Evolutionary conservation across 176 grass and related monocot genomes (phyloP).

Genomic region (Triticum turgidum): DNA sequence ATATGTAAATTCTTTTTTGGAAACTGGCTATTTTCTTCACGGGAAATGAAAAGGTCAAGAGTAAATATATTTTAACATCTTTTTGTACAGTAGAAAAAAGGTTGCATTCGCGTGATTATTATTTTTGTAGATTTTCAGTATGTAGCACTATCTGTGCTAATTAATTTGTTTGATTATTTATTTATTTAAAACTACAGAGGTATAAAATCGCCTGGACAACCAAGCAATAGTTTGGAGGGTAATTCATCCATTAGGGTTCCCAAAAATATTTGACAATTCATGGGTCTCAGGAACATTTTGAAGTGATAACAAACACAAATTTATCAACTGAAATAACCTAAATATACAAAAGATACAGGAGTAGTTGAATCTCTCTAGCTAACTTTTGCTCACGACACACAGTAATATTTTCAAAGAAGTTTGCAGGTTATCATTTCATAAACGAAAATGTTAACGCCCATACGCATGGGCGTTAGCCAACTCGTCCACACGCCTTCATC

Average conservation of each 20-base stretch:
- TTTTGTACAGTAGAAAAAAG: too few species aligned
- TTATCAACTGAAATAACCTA: background rate
- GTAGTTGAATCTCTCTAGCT: background rate
- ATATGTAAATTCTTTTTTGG: too few species aligned
- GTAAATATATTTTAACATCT: too few species aligned
- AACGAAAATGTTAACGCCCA: too few species aligned
- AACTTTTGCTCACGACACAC: background rate
- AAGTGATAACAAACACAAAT: background rate
- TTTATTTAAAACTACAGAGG: background rate
- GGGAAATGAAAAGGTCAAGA: too few species aligned
- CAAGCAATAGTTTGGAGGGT: background rate
- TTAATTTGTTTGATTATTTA: background rate
- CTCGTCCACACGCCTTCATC: too few species aligned
- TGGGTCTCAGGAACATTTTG: background rate
- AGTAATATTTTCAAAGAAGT: background rate
- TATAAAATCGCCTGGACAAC: background rate
- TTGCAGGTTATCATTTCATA: background rate
- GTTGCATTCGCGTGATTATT: too few species aligned
- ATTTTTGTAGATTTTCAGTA: too few species aligned
- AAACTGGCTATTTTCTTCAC: too few species aligned
- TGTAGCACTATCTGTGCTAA: too few species aligned
- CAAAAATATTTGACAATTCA: background rate
- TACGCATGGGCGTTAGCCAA: too few species aligned
- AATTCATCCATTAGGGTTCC: background rate
- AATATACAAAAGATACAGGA: background rate